Base-by-base conservation (phyloP, 306 rosid species). In the Carpinus fangiana region DNA sequence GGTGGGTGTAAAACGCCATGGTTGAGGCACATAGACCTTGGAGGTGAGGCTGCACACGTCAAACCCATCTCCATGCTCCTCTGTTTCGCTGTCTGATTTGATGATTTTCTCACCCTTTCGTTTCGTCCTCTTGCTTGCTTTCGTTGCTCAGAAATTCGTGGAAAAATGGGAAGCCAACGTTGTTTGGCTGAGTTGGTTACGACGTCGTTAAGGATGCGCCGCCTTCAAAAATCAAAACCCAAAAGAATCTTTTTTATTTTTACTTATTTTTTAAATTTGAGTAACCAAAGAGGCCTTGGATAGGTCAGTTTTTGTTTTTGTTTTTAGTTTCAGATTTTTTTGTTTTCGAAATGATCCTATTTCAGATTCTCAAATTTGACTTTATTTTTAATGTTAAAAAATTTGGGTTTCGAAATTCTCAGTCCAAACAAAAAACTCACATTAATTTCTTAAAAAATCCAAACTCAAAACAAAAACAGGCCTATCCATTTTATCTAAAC, bases 11-110 rank as follows among this genome's bases (percentile, higher is more conserved):
- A 70, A 38, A 81, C 76, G 55, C 79, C 80, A 84, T 85, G 79
- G 82, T 73, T 85, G 79, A 80, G 81, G 72, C 82, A 73, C 13
- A 73, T 14, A 16, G 90, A 84, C 78, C 79, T 80, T 26, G 86
- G 82, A 34, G 90, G 75, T 43, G 97, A 84, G 74, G 88, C 79
- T 21, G 80, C 85, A 77, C 51, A 72, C 0, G 87, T 71, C 74
- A 88, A 78, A 84, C 86, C 85, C 83, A 84, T 52, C 86, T 84
- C 87, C 92, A 84, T 90, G 17, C 10, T 61, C 61, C 47, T 46
- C 72, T 41, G 65, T 23, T 21, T 10, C 36, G 52, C 14, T 9
- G 14, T 59, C 65, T 23, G 31, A 18, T 53, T 53, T 4, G 20
- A 16, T 18, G 21, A 53, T 17, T 53, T 17, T 7, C 21, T 4